These are phyloP conservation scores for Ricinus communis DNA, from an alignment of 345 rosid genomes.

Conservation along the genomic window DNA sequence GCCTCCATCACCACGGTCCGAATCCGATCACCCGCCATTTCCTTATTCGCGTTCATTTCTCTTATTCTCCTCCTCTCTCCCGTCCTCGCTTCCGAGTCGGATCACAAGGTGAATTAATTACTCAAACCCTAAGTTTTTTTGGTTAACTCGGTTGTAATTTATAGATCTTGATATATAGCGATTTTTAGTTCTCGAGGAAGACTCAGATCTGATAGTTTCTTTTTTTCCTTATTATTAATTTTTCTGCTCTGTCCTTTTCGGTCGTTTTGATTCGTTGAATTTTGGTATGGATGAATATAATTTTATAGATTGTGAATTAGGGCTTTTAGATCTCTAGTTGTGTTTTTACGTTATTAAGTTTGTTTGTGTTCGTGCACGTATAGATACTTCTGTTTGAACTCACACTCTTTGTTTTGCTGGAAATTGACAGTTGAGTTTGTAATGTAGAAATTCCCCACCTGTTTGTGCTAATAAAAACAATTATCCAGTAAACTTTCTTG, in stretches of 20 bases:
- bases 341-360: background rate
- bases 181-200: background rate
- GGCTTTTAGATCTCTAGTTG: slow-evolving; percentile 8
- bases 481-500: background rate
- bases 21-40: slow-evolving; percentile 22
- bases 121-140: background rate
- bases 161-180: slow-evolving; percentile 33
- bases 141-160: background rate
- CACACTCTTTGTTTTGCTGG: slow-evolving; percentile 3
- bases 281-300: background rate
- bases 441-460: background rate
- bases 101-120: slow-evolving; percentile 70
- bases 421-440: background rate
- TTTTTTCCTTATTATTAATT: too few species aligned
- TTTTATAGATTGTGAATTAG: background rate
- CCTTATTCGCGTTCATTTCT: slow-evolving; percentile 26
- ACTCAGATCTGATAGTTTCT: slow-evolving; percentile 40
- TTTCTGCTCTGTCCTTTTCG: background rate
- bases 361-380: background rate
- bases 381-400: background rate
- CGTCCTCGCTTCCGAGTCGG: slow-evolving; percentile 73
- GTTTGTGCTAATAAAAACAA: background rate
- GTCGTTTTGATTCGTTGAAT: background rate
- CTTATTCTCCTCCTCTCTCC: slow-evolving; percentile 35
- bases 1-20: slow-evolving; percentile 29